Evolutionary conservation across 192 early-diverging fungal species (phyloP), one percentile per base, ranked within the genome.

Genomic region (Pilaira anomala): DNA sequence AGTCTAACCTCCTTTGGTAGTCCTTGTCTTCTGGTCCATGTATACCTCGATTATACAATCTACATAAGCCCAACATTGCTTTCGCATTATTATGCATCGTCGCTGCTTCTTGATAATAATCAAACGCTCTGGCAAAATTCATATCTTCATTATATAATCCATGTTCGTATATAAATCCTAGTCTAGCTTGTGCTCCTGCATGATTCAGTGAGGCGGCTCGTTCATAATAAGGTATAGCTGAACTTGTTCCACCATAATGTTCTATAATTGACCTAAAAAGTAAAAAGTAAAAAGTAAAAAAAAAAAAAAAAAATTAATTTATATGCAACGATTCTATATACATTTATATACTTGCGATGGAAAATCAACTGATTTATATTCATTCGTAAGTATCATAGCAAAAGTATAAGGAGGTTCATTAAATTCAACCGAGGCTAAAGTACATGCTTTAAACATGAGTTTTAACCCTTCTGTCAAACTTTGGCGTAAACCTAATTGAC

Each of bases 1-100:
- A 24, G 7, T 19, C 44, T 21, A 66, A 26, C n/a, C 65, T 25
- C 0, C 29, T 22, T 14, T 18, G 14, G 25, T 59, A 44, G 16
- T 66, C 46, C 28, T 66, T 28, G 46, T 66, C 65, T 22, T 21
- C 30, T 16, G 65, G 65, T n/a, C 65, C 65, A 57, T 66, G 65
- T 11, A 44, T 58, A 40, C 95, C 95, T 22, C 85, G 85, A 19
- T 95, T 75, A 66, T 93, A 93, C 85, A 93, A 91, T n/a, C 91
- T 90, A 54, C 88, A 90, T 14, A 97, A 77, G 48, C 86, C 90
- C 78, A 97, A 87, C 87, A 93, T 88, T 30, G 93, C 88, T 77
- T 95, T 77, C 7, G 80, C 84, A 14, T 90, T 78, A 41, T 90
- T 90, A 54, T 85, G 79, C 22, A 86, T 84, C 0, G 94, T 84